phyloP scores from a whole-genome alignment of 2,329 filamentous ascomycete genomes.

The Ophiocordyceps australis region DNA sequence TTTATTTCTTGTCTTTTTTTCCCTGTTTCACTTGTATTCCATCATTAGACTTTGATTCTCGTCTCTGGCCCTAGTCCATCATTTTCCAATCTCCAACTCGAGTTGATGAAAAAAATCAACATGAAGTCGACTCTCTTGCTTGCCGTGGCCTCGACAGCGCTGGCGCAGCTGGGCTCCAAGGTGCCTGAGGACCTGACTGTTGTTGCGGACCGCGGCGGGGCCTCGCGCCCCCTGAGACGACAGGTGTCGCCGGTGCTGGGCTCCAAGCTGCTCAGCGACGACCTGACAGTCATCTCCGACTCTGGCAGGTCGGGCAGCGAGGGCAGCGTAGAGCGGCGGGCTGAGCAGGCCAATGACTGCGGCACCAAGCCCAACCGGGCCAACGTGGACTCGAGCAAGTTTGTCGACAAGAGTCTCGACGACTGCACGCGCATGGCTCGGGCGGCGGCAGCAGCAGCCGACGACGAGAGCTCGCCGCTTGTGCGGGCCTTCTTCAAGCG shows the following conservation, averaged over 20 bases:
- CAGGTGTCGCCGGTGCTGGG: not conserved
- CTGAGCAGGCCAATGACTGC: not conserved
- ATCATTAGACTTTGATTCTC: too few relatives aligned
- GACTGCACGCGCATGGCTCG: slow-evolving; percentile 20
- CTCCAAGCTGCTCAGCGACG: not conserved
- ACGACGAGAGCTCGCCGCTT: not conserved
- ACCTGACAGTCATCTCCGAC: not conserved
- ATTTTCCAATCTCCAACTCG: too few relatives aligned
- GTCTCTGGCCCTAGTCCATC: too few relatives aligned
- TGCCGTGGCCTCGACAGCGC: too few relatives aligned
- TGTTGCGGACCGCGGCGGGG: not conserved
- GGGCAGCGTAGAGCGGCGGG: not conserved
- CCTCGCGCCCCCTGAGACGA: not conserved
- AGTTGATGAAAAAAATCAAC: too few relatives aligned
- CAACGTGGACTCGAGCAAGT: too few relatives aligned
- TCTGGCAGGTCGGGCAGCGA: not conserved
- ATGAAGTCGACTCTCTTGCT: too few relatives aligned
- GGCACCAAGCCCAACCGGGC: not conserved
- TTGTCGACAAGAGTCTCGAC: slow-evolving; percentile 6
- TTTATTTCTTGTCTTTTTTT: too few relatives aligned
- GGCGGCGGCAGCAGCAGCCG: slow-evolving; percentile 12
- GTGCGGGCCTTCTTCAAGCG: not conserved
- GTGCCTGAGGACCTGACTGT: not conserved
- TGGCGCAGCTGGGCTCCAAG: not conserved
- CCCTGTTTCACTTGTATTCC: too few relatives aligned